Evolutionary conservation across 768 basidiomycete genomes (phyloP), one percentile per base, ranked within the genome.

Genomic region (Pulveroboletus sp.): DNA sequence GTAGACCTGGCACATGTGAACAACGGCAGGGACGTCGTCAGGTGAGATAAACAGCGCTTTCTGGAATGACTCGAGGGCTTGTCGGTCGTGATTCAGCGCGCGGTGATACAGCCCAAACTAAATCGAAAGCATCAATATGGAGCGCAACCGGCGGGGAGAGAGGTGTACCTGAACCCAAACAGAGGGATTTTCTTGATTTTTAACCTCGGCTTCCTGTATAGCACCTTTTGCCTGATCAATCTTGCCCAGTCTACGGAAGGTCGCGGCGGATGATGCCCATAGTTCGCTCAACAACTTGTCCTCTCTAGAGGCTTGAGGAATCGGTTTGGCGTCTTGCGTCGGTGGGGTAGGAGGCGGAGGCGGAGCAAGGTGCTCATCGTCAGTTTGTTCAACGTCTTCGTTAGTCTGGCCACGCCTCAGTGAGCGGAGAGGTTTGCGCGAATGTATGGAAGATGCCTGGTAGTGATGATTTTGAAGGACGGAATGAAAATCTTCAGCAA

Each of bases 241-340:
- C 70, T 93, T 93, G 11, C 90, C 90, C 46, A 88, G 71, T 50
- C 97, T 73, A 39, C 97, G 76, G 72, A 97, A 98, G 0, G 91
- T 97, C 14, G 97, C 93, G 1, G 95, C 91, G 7, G 87, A 89
- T 79, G 92, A 90, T 6, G 97, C 69, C 97, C 97, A 99, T 7
- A 97, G 70, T 57, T 92, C 84, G 49, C 86, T 89, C 50, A 97
- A 71, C 24, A 97, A 69, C 21, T 82, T 72, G 34, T 80, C 79
- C 46, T 82, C 81, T 53, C 84, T 85, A 20, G 76, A 74, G 17
- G 73, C 74, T 4, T 45, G 67, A 57, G 49, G 67, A 31, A 68
- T 57, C 45, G 69, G 47, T 57, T 63, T 49, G 63, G 58, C 24
- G 68, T 68, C 45, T 63, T 60, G 33, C 60, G 54, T 4, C 4